These are phyloP conservation scores for Thermomyces lanuginosus DNA, from an alignment of 2,329 filamentous ascomycete species.

Conservation along the genomic window DNA sequence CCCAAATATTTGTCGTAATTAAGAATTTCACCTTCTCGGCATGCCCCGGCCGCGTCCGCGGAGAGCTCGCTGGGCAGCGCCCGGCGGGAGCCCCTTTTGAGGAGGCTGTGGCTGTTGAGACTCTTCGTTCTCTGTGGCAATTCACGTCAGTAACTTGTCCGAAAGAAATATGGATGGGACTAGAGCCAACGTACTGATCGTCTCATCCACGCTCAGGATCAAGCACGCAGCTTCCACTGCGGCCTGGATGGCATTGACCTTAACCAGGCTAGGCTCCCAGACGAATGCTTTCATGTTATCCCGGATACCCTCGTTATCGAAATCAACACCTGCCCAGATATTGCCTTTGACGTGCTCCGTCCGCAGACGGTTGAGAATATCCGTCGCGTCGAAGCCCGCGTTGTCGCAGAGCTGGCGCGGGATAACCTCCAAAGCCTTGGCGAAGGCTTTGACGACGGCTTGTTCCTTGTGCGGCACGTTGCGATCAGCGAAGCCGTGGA, in stretches of 20 bases:
- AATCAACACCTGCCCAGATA: slow-evolving; percentile 92
- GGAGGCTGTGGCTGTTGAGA: slow-evolving; percentile 71
- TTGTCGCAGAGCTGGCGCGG: slow-evolving; percentile 97
- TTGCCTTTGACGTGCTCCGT: slow-evolving; percentile 92
- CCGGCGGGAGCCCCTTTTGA: slow-evolving; percentile 54
- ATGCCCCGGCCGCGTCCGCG: slow-evolving; percentile 75
- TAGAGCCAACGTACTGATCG: slow-evolving; percentile 50
- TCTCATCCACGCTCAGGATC: slow-evolving; percentile 94
- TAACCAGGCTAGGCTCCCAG: slow-evolving; percentile 92
- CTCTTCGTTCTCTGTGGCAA: slow-evolving; percentile 62
- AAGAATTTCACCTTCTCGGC: slow-evolving; percentile 57
- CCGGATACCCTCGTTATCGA: slow-evolving; percentile 73
- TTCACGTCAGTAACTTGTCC: slow-evolving; percentile 1
- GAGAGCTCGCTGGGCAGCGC: slow-evolving; percentile 76
- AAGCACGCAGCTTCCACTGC: slow-evolving; percentile 90
- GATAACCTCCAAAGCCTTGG: slow-evolving; percentile 91
- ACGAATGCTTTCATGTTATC: slow-evolving; percentile 95
- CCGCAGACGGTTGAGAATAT: slow-evolving; percentile 88
- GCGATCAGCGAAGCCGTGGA: slow-evolving; percentile 83
- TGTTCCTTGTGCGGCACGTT: slow-evolving; percentile 92
- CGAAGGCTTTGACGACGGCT: slow-evolving; percentile 92
- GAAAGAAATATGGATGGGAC: slow-evolving; percentile 1
- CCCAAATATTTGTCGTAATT: too few species aligned
- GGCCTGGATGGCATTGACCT: slow-evolving; percentile 92
- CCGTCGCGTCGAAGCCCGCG: slow-evolving; percentile 92